Conservation (phyloP, 441 rosid genomes). For the Eruca vesicaria region DNA sequence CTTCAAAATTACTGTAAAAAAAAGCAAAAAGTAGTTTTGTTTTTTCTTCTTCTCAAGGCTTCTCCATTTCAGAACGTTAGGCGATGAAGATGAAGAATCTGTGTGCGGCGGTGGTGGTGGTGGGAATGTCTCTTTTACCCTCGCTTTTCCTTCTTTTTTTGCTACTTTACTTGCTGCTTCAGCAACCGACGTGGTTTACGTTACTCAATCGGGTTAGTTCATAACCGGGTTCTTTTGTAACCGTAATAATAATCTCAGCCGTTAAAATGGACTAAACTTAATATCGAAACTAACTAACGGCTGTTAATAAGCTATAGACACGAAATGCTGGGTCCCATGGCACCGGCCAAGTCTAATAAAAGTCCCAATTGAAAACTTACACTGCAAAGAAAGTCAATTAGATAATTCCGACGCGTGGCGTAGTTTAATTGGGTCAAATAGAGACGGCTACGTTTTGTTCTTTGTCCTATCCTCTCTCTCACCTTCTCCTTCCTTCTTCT, state of each 20-base stretch:
- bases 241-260: neutral
- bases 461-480: neutral
- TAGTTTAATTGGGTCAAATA: neutral
- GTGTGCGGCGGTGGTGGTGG: neutral
- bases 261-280: neutral
- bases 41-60: neutral
- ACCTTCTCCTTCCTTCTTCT: neutral
- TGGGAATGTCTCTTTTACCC: neutral
- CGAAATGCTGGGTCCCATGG: neutral
- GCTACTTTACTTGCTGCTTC: neutral
- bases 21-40: neutral
- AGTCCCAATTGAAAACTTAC: constrained; percentile 5
- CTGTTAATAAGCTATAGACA: neutral
- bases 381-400: neutral
- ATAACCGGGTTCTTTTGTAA: neutral
- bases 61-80: neutral
- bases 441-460: neutral
- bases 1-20: neutral
- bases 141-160: neutral
- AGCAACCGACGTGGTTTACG: neutral
- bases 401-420: neutral
- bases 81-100: neutral
- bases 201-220: neutral
- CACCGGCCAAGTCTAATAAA: neutral
- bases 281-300: neutral